phyloP scores from a whole-genome alignment of 2,329 filamentous ascomycete genomes.

The Talaromyces sp. region DNA sequence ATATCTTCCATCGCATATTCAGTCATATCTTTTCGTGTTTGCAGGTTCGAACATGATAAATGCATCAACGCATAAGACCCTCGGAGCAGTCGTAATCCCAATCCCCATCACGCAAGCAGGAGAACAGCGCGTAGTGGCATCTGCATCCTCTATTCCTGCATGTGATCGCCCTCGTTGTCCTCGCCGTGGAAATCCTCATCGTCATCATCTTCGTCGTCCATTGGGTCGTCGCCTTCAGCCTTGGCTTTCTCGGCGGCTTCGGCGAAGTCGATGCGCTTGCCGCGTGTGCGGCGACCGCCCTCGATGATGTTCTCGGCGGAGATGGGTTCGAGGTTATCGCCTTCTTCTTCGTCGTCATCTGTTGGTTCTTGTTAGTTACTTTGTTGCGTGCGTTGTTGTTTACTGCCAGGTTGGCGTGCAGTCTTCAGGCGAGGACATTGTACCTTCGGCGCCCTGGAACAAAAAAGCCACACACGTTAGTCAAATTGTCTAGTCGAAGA shows the following conservation, averaged over 20 bases:
- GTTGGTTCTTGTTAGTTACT: neutral
- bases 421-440: neutral
- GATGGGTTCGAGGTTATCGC: conserved; percentile 82
- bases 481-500: neutral
- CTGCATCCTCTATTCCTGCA: conserved; percentile 36
- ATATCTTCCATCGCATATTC: neutral
- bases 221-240: conserved; percentile 66
- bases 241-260: conserved; percentile 82
- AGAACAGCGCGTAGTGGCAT: neutral
- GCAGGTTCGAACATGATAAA: neutral
- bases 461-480: neutral
- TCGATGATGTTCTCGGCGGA: conserved; percentile 82
- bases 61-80: neutral
- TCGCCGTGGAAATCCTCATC: conserved; percentile 37
- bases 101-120: neutral
- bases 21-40: neutral
- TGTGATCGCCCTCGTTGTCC: conserved; percentile 36
- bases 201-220: conserved; percentile 59
- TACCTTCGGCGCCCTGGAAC: conserved; percentile 10
- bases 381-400: neutral
- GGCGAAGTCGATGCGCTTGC: conserved; percentile 86
- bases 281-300: conserved; percentile 78
- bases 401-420: neutral
- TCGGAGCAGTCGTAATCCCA: neutral
- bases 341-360: conserved; percentile 65